Evolutionary conservation across 352 stramenopile genomes (phyloP).

Genomic region (Phytopythium litorale): DNA sequence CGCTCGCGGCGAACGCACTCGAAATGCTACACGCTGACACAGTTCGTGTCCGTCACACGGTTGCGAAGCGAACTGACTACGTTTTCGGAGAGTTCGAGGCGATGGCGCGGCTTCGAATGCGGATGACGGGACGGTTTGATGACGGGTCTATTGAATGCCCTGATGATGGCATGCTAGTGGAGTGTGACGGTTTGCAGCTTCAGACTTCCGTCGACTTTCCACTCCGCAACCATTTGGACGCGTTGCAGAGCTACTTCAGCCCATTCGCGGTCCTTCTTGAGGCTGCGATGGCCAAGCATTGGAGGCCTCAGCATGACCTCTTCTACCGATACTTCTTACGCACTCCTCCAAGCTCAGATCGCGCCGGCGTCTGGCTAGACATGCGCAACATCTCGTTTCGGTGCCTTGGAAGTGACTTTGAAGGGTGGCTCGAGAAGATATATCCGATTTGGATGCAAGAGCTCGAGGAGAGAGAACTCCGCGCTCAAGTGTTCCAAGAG

Average conservation of each 20-base stretch:
- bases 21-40: conserved; percentile 34
- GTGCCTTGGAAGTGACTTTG: conserved; percentile 46
- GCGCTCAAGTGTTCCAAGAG: conserved; percentile 59
- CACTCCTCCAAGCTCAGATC: conserved; percentile 24
- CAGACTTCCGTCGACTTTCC: conserved; percentile 30
- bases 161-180: conserved; percentile 62
- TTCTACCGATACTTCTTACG: conserved; percentile 68
- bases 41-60: conserved; percentile 45
- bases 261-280: conserved; percentile 26
- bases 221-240: conserved; percentile 21
- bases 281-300: conserved; percentile 23
- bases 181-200: conserved; percentile 38
- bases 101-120: conserved; percentile 35
- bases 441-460: conserved; percentile 77
- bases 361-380: conserved; percentile 45
- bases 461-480: conserved; percentile 57
- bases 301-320: conserved; percentile 55
- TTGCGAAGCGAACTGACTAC: conserved; percentile 42
- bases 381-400: conserved; percentile 38
- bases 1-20: conserved; percentile 32
- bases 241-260: conserved; percentile 25
- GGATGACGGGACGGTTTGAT: conserved; percentile 4
- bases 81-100: conserved; percentile 77
- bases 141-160: conserved; percentile 7
- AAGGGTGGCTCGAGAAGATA: conserved; percentile 64